Percentiles rank a stretch among this genome's conserved stretches.
These are phyloP conservation scores for Bromus sterilis DNA, from an alignment of 176 grass and related monocot species.

Conservation along the genomic window DNA sequence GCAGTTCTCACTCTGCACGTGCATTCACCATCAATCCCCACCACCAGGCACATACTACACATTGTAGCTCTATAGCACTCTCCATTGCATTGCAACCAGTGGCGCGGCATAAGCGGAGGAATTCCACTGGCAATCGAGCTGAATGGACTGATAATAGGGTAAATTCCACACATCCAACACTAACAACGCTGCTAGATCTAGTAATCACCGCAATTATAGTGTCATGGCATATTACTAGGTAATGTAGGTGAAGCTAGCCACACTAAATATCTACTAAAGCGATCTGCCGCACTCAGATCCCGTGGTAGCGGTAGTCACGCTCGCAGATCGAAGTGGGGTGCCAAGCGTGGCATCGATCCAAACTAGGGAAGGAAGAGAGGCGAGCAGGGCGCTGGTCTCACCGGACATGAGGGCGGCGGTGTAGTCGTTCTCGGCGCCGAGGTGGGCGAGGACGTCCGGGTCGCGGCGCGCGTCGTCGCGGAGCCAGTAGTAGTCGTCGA, in stretches of 20 bases:
- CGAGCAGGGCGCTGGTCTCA: not conserved
- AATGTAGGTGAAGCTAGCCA: not conserved
- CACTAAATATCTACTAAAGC: not conserved
- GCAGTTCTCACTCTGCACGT: not conserved
- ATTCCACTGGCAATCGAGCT: not conserved
- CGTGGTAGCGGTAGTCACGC: not conserved
- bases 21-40: not conserved
- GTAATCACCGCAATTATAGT: not conserved
- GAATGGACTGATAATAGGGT: not conserved
- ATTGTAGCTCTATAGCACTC: not conserved
- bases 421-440: conserved; percentile 74
- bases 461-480: conserved; percentile 69
- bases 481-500: conserved; percentile 92
- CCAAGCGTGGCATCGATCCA: not conserved
- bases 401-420: conserved; percentile 59
- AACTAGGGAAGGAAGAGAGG: not conserved
- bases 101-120: not conserved
- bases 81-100: not conserved
- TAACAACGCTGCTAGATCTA: not conserved
- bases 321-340: not conserved
- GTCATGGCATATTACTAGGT: not conserved
- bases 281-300: not conserved
- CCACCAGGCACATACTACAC: not conserved
- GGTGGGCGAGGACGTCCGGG: conserved; percentile 52
- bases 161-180: not conserved